Base-by-base conservation (phyloP, 257 asterid genomes). In the Solanum rostratum region DNA sequence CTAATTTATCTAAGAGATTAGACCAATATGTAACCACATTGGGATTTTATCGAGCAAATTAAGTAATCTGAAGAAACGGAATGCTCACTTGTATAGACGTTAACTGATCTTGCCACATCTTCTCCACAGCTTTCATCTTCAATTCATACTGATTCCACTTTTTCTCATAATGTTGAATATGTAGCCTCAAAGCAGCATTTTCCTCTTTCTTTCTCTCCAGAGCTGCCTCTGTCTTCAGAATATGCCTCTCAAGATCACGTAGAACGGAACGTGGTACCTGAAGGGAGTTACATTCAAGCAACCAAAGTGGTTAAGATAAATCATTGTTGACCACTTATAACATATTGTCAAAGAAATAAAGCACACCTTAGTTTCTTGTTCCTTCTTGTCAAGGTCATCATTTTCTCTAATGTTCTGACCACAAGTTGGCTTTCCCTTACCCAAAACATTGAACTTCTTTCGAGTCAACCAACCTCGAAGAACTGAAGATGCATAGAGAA, bases 41-140 rank as follows among this genome's bases (percentile, higher is more conserved):
- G 50, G 49, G 13, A 1, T 37, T 66, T 33, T 68, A 68, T 68
- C 3, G 46, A 68, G 37, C 9, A 37, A 66, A 66, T 30, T 5
- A 69, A 71, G 80, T 41, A 70, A 39, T 70, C 49, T 4, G 79
- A 3, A n/a, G 50, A n/a, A 52, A 46, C 4, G 1, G 20, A 46
- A 27, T 84, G 60, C 94, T 90, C 69, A 95, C 97, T 86, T 95
- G 97, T 74, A 92, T 83, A 62, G 91, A 79, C 55, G 87, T 89
- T 43, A 95, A 87, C 80, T 95, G 92, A 87, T 95, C 96, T 84
- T 95, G 98, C 98, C 98, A 95, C 84, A 83, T 84, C 79, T 86
- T 92, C 86, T 95, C 98, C 95, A 89, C 85, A 45, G 87, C 86
- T 60, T 84, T 86, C 96, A 95, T 95, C 39, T 87, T 92, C 52